Conservation (phyloP, 129 eudicot species). For the Lactuca sativa region DNA sequence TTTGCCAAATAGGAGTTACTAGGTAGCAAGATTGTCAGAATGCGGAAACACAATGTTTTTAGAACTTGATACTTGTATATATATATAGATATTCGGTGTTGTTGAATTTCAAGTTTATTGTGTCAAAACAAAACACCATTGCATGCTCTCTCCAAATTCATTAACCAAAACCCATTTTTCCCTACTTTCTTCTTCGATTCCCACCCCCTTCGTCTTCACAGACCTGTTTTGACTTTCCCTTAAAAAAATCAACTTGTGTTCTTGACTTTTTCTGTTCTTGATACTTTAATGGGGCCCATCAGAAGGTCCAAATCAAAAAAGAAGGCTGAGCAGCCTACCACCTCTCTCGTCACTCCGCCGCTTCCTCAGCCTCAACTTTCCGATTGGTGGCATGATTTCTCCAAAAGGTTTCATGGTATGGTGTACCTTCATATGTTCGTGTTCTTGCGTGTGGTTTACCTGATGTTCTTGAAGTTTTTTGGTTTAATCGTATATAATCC, state of each 20-base stretch:
- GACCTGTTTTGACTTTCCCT: slow-evolving; percentile 9
- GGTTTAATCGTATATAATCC: not conserved
- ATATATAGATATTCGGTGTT: not conserved
- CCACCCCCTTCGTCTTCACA: slow-evolving; percentile 12
- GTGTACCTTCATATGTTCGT: slow-evolving; percentile 7
- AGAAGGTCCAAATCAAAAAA: slow-evolving; percentile 39
- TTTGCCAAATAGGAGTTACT: slow-evolving; percentile 1
- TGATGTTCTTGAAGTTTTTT: not conserved
- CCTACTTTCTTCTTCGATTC: slow-evolving; percentile 10
- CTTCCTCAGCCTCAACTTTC: slow-evolving; percentile 25
- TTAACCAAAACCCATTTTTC: slow-evolving; percentile 1
- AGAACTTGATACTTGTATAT: slow-evolving; percentile 7
- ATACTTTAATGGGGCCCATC: slow-evolving; percentile 48
- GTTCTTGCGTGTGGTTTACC: not conserved
- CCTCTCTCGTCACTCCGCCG: slow-evolving; percentile 26
- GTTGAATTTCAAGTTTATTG: slow-evolving; percentile 9
- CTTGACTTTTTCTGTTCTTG: slow-evolving; percentile 23
- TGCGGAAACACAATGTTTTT: slow-evolving; percentile 5
- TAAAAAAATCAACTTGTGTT: not conserved
- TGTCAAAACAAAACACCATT: not conserved
- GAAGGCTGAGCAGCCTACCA: slow-evolving; percentile 33
- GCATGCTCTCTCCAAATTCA: slow-evolving; percentile 27
- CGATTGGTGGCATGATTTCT: slow-evolving; percentile 67
- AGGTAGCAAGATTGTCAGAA: slow-evolving; percentile 14
- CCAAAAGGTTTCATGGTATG: slow-evolving; percentile 56